phyloP scores from a whole-genome alignment of 202 grass and related monocot genomes.

The Zoysia matrella region DNA sequence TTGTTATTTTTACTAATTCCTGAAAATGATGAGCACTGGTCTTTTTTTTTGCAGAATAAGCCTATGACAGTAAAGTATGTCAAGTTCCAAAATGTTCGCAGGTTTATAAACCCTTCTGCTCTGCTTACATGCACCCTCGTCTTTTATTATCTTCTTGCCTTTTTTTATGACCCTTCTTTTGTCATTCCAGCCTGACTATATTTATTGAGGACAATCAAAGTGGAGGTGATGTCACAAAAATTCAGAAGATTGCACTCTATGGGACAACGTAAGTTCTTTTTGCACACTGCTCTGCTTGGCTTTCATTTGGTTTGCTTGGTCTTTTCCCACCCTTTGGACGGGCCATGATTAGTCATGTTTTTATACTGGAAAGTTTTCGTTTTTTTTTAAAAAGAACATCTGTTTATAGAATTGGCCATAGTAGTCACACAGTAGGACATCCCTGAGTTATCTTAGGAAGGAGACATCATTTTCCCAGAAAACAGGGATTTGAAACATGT shows the following conservation, averaged over 20 bases:
- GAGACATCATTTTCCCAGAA: no score
- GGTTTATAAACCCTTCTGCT: conserved; percentile 45
- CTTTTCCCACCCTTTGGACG: neutral
- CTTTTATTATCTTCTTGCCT: neutral
- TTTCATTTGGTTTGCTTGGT: neutral
- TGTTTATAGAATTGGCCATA: no score
- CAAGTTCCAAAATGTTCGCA: conserved; percentile 99
- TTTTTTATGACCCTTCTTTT: conserved; percentile 28
- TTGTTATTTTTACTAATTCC: conserved; percentile 18
- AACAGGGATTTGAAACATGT: no score
- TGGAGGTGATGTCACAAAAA: conserved; percentile 66
- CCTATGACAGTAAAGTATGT: conserved; percentile 84
- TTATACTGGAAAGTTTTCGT: neutral
- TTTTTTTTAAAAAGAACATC: no score
- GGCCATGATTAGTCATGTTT: neutral
- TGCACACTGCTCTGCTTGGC: neutral
- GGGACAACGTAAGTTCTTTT: conserved; percentile 81
- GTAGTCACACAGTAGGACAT: no score
- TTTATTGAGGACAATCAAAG: conserved; percentile 99
- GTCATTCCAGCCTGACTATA: conserved; percentile 77
- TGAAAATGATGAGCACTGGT: conserved; percentile 28
- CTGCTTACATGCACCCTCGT: neutral
- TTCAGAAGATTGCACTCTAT: conserved; percentile 91
- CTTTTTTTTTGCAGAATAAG: conserved; percentile 62
- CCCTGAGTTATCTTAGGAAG: no score